Evolutionary conservation across 306 rosid species (phyloP).

Genomic region (Prunus mira): DNA sequence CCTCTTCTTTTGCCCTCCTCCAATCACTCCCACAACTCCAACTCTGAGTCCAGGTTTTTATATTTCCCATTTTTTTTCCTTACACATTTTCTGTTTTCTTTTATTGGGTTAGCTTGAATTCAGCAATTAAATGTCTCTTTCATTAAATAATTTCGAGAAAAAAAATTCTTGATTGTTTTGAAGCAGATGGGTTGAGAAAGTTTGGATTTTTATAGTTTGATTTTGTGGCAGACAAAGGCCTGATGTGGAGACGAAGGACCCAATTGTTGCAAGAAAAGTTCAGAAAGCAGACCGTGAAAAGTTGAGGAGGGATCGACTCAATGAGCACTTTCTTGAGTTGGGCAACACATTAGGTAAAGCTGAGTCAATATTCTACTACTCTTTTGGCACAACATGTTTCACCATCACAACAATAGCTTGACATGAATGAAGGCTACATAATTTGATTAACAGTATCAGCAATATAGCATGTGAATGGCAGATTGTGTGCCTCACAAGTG

Average conservation of each 20-base stretch:
- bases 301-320: conserved; percentile 77
- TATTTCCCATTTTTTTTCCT: background rate
- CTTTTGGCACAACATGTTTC: background rate
- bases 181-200: background rate
- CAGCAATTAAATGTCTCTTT: background rate
- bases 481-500: background rate
- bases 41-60: conserved; percentile 44
- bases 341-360: conserved; percentile 67
- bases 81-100: background rate
- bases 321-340: conserved; percentile 71
- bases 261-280: conserved; percentile 58
- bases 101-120: conserved; percentile 2
- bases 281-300: conserved; percentile 96
- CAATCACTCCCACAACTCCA: conserved; percentile 27
- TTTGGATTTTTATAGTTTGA: background rate
- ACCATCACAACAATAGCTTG: background rate
- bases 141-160: background rate
- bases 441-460: background rate
- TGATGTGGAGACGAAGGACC: conserved; percentile 55
- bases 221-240: conserved; percentile 41
- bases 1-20: conserved; percentile 24
- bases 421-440: background rate
- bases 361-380: background rate
- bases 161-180: background rate
- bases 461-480: background rate